phyloP scores from a whole-genome alignment of 257 asterid genomes.

The Craterostigma plantagineum region DNA sequence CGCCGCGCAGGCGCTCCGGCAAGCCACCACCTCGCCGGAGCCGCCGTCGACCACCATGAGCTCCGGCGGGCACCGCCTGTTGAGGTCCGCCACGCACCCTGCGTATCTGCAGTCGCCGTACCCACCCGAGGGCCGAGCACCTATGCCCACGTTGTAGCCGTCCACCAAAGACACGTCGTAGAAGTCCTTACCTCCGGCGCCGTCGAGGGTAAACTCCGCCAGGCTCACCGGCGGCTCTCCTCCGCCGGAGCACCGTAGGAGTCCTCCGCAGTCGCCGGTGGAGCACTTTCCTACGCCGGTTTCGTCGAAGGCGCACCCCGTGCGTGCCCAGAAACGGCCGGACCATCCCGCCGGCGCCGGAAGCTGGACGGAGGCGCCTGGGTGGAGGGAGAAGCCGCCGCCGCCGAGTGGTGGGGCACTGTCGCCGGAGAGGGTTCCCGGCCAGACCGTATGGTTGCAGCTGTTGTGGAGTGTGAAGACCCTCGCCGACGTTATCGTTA shows the following conservation, averaged over 20 bases:
- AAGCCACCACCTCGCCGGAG: constrained; percentile 31
- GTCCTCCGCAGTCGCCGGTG: constrained; percentile 69
- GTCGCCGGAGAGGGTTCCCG: constrained; percentile 28
- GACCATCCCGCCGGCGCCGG: constrained; percentile 52
- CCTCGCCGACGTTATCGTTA: constrained; percentile 21
- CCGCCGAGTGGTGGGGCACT: constrained; percentile 37
- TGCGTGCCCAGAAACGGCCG: constrained; percentile 66
- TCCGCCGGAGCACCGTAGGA: constrained; percentile 39
- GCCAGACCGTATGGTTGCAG: constrained; percentile 34
- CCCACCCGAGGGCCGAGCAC: constrained; percentile 32
- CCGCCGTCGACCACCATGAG: constrained; percentile 13
- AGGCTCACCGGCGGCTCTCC: constrained; percentile 61
- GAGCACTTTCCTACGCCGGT: constrained; percentile 40
- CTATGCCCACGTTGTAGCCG: constrained; percentile 47
- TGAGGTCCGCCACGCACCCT: constrained; percentile 29
- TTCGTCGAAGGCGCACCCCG: constrained; percentile 37
- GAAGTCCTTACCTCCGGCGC: constrained; percentile 32
- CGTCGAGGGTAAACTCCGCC: constrained; percentile 58
- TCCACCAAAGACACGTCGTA: constrained; percentile 86
- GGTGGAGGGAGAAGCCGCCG: constrained; percentile 30
- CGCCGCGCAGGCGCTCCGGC: constrained; percentile 68
- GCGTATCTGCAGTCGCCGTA: constrained; percentile 26
- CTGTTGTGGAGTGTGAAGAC: constrained; percentile 32
- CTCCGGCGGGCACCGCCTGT: constrained; percentile 29
- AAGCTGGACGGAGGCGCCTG: constrained; percentile 7